Base-by-base conservation (phyloP, 257 asterid genomes). In the Lantana camara region DNA sequence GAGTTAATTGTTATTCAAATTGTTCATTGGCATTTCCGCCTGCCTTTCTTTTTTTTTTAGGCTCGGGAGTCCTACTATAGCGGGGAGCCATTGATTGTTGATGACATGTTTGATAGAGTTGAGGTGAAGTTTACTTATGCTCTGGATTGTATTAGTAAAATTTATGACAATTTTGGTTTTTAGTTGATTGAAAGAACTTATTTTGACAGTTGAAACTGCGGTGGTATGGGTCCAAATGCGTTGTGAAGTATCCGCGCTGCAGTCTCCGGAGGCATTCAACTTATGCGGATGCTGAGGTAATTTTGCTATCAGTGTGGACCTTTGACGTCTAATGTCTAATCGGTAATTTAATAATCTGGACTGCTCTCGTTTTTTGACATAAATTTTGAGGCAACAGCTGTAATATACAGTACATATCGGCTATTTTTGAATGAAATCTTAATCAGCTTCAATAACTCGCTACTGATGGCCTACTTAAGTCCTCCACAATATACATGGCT, bases 201-300 rank as follows among this genome's bases (percentile, higher is more conserved):
- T 49, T 66, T 51, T 41, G 52, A 66, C 91, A 93, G 99, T 72
- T 94, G 64, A 94, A 82, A 59, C 75, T 94, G 63, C 80, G 99
- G 61, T 66, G 88, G 85, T 94, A 84, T 75, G 95, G 99, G 51
- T 94, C 97, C 11, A 86, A 90, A 55, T 85, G 71, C 55, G 96
- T 93, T 44, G 89, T 93, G 1, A 93, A 93, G 84, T 93, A 93
- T 78, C 99, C 99, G 0, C 85, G 99, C 0, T 93, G 99, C 80
- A 93, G 99, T 84, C 92, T 93, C 44, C 70, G 80, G 73, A 83
- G 79, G 60, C 99, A 90, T 23, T 86, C 92, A 37, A 93, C 99
- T 59, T 93, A 93, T 74, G 94, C 99, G 8, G 99, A 93, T 76
- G 97, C 99, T 64, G 84, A 85, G 96, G 99, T 93, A 78, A 82